phyloP scores from a whole-genome alignment of 768 basidiomycete species.

The Leccinellum albellum region DNA sequence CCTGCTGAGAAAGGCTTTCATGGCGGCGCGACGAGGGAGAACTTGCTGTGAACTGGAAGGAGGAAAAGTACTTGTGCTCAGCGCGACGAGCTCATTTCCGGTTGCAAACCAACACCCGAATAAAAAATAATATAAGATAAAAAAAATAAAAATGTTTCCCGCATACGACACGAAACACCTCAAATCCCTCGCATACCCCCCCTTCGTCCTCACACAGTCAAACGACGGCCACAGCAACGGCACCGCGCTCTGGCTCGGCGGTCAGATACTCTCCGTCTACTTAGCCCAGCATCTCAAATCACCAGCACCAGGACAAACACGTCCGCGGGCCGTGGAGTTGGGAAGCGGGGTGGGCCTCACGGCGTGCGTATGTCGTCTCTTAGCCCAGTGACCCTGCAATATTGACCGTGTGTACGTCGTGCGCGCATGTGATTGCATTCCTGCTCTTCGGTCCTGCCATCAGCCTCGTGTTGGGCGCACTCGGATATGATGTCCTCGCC shows the following conservation, averaged over 20 bases:
- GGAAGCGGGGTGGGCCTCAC: constrained; percentile 82
- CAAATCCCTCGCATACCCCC: constrained; percentile 39
- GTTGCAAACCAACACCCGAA: neutral
- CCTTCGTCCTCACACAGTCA: constrained; percentile 53
- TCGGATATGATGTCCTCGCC: constrained; percentile 73
- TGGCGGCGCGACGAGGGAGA: constrained; percentile 28
- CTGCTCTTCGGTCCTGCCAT: neutral
- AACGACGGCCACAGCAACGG: constrained; percentile 69
- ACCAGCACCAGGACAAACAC: constrained; percentile 4
- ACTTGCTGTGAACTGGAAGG: neutral
- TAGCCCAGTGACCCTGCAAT: neutral
- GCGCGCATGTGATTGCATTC: neutral
- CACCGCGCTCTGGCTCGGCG: constrained; percentile 81
- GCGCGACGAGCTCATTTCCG: constrained; percentile 24
- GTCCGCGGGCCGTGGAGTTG: constrained; percentile 61
- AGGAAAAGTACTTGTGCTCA: constrained; percentile 1
- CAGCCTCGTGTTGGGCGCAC: constrained; percentile 61
- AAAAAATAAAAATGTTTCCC: constrained; percentile 29
- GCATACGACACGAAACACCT: constrained; percentile 67
- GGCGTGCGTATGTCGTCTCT: constrained; percentile 47
- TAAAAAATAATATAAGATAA: neutral
- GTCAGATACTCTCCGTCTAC: constrained; percentile 68
- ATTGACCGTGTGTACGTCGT: constrained; percentile 1
- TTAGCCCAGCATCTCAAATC: constrained; percentile 42
- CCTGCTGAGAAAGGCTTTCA: constrained; percentile 84